These are phyloP conservation scores for Gonapodya prolifera DNA, from an alignment of 192 early-diverging fungal species.

Conservation along the genomic window DNA sequence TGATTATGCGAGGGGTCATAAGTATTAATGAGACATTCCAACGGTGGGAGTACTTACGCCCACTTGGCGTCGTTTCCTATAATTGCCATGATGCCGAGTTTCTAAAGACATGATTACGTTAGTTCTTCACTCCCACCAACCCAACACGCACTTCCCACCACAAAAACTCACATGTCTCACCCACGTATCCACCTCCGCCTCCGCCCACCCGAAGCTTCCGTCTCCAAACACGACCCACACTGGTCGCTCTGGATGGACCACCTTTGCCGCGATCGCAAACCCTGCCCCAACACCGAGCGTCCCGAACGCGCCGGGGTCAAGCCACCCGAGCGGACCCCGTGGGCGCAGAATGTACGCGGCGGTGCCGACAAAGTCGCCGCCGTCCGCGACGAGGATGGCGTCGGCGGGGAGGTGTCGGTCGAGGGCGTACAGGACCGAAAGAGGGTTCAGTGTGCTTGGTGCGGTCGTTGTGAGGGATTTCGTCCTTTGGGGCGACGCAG, in stretches of 20 bases:
- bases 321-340: constrained; percentile 7
- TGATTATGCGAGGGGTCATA: not conserved
- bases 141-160: too few relatives aligned
- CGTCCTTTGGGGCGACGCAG: too few relatives aligned
- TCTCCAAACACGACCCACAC: constrained; percentile 6
- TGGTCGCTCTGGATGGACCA: not conserved
- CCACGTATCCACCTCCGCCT: constrained; percentile 2
- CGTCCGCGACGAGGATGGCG: constrained; percentile 11
- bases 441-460: constrained; percentile 1
- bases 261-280: constrained; percentile 4
- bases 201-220: not conserved
- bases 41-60: not conserved
- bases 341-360: constrained; percentile 7
- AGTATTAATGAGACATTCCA: not conserved
- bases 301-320: constrained; percentile 11
- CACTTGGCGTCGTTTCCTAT: constrained; percentile 8
- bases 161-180: too few relatives aligned
- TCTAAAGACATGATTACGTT: too few relatives aligned
- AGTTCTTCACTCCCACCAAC: too few relatives aligned
- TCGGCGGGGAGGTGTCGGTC: not conserved
- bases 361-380: constrained; percentile 13
- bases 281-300: constrained; percentile 12
- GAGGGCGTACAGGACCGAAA: not conserved
- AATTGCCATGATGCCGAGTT: not conserved
- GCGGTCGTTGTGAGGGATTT: not conserved